Evolutionary conservation across 2,329 filamentous ascomycete species (phyloP).

Genomic region (Cercospora berteroae): DNA sequence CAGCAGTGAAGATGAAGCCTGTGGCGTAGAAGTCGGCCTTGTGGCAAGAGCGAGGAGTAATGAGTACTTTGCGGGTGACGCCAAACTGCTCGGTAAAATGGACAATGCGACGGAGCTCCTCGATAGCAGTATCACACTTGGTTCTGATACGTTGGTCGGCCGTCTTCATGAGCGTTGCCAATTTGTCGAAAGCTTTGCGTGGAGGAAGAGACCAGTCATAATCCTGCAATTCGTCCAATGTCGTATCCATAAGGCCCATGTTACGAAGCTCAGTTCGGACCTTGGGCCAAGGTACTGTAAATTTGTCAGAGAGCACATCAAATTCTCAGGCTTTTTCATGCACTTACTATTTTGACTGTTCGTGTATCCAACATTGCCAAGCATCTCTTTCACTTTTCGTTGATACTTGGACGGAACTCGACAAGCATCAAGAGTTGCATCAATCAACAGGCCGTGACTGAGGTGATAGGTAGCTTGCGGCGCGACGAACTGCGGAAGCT

Average conservation of each 20-base stretch:
- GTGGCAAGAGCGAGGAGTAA: slow-evolving; percentile 81
- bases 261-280: slow-evolving; percentile 78
- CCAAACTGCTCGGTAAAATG: slow-evolving; percentile 73
- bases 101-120: slow-evolving; percentile 74
- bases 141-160: slow-evolving; percentile 35
- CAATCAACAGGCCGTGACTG: slow-evolving; percentile 82
- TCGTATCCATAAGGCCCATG: slow-evolving; percentile 82
- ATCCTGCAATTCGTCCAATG: slow-evolving; percentile 80
- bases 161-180: slow-evolving; percentile 55
- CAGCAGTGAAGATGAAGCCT: slow-evolving; percentile 84
- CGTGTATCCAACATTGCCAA: slow-evolving; percentile 84
- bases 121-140: slow-evolving; percentile 45
- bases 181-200: slow-evolving; percentile 68
- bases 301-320: neutral
- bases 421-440: slow-evolving; percentile 87
- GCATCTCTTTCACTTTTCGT: slow-evolving; percentile 71
- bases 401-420: slow-evolving; percentile 69
- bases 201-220: slow-evolving; percentile 85
- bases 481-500: slow-evolving; percentile 62
- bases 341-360: slow-evolving; percentile 54
- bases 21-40: slow-evolving; percentile 88
- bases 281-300: slow-evolving; percentile 62
- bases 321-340: too few species aligned
- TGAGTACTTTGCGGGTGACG: slow-evolving; percentile 73
- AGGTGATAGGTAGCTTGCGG: slow-evolving; percentile 61